Base-by-base conservation (phyloP, 345 rosid genomes). In the Gossypium thurberi region DNA sequence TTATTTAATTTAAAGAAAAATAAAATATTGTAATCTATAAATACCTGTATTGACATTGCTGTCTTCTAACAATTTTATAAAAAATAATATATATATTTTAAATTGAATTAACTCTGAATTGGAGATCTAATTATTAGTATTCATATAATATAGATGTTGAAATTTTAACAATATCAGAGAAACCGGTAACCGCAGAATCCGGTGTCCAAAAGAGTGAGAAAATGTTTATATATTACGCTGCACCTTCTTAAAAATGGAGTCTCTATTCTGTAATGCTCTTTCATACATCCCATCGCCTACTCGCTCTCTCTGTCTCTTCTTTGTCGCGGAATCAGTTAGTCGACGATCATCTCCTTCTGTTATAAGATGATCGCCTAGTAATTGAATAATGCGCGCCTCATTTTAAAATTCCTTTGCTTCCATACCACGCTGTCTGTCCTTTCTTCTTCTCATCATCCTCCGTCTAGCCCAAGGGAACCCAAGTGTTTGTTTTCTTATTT, bases 201-300 rank as follows among this genome's bases (percentile, higher is more conserved):
- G 65, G 88, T 81, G 15, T 8, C n/a, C 65, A 13, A 11, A 17
- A 47, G 73, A 79, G 73, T 78, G 77, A 57, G 28, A 57, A 57
- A 21, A 25, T 57, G 14, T 10, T 10, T 57, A 58, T 58, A 57
- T 57, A 57, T 57, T 23, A 14, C 14, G 33, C 28, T 4, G 62
- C 28, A 78, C 8, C 40, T 23, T 4, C 33, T 68, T 10, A 78
- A 74, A 81, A 44, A 69, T 64, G 67, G 80, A n/a, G 13, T 57
- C 57, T 12, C 33, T 23, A 10, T 11, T 57, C 62, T 57, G 37
- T 11, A 57, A 3, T 3, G 85, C 77, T 81, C 84, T 76, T 73
- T 81, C 86, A 81, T 72, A 79, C 79, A 84, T 82, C 81, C 85
- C 84, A 55, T 18, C 59, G 23, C 59, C 51, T 58, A 63, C 59